Conservation (phyloP, 1,139 yeast genomes). For the Taphrina sp. region DNA sequence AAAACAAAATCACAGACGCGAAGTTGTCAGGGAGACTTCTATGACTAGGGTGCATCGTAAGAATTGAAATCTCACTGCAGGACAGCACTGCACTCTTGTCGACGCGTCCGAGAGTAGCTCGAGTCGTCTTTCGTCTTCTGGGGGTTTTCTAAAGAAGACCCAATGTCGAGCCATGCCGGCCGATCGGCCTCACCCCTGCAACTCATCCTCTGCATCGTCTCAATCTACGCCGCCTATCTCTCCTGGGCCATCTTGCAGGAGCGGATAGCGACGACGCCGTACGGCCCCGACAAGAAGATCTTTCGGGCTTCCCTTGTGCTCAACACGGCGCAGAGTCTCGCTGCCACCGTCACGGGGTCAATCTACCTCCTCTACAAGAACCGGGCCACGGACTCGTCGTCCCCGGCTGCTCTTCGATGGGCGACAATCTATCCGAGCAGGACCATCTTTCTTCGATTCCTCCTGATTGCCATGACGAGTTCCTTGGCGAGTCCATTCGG, state of each 20-base stretch:
- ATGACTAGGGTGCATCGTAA: too few relatives aligned
- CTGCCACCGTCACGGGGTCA: conserved; percentile 69
- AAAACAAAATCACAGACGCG: too few relatives aligned
- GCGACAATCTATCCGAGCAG: conserved; percentile 42
- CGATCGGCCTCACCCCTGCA: conserved; percentile 4
- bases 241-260: conserved; percentile 89
- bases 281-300: conserved; percentile 57
- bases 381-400: conserved; percentile 4
- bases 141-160: too few relatives aligned
- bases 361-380: conserved; percentile 50
- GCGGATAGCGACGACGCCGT: conserved; percentile 74
- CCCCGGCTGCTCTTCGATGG: conserved; percentile 39
- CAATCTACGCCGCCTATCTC: conserved; percentile 25
- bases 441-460: conserved; percentile 49
- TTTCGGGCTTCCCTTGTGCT: conserved; percentile 77
- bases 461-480: conserved; percentile 71
- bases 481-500: conserved; percentile 80
- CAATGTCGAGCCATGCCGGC: not conserved
- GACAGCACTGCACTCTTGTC: too few relatives aligned
- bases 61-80: too few relatives aligned
- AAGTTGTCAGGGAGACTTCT: too few relatives aligned
- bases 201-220: conserved; percentile 16
- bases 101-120: too few relatives aligned
- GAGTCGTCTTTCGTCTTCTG: too few relatives aligned
- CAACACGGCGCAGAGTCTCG: conserved; percentile 67